phyloP scores from a whole-genome alignment of 2,329 filamentous ascomycete species.

The Penicillium sp. region DNA sequence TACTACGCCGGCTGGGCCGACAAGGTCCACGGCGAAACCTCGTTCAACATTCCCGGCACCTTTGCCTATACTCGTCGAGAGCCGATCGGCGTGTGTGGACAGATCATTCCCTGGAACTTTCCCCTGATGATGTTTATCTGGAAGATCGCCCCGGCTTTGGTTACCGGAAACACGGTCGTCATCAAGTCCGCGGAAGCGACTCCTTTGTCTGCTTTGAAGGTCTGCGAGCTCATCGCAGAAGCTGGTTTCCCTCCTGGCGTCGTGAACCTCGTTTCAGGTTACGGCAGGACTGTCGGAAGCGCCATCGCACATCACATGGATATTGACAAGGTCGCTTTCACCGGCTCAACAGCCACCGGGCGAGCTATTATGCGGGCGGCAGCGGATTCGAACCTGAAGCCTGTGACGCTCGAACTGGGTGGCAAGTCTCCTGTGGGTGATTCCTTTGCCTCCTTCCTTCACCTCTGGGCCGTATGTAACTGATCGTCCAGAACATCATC shows the following conservation, averaged over 20 bases:
- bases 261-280: conserved; percentile 58
- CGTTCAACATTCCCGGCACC: conserved; percentile 72
- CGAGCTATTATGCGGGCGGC: conserved; percentile 62
- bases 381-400: conserved; percentile 57
- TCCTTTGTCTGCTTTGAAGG: conserved; percentile 65
- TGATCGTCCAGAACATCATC: conserved; percentile 37
- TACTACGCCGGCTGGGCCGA: conserved; percentile 86
- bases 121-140: conserved; percentile 80
- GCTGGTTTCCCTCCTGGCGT: conserved; percentile 59
- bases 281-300: conserved; percentile 75
- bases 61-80: conserved; percentile 79
- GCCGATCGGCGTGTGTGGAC: conserved; percentile 76
- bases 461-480: too few relatives aligned
- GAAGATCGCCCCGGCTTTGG: conserved; percentile 75
- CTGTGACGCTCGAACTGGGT: conserved; percentile 52
- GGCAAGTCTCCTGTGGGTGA: conserved; percentile 46
- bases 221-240: conserved; percentile 56
- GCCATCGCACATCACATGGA: conserved; percentile 62
- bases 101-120: conserved; percentile 86
- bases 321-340: conserved; percentile 64
- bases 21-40: conserved; percentile 82
- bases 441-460: too few relatives aligned
- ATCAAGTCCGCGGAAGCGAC: conserved; percentile 67
- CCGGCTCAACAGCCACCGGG: conserved; percentile 60
- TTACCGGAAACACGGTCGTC: conserved; percentile 62